Percentiles rank a stretch among this genome's conserved stretches.
These are phyloP conservation scores for Pichia membranifaciens DNA, from an alignment of 805 yeast genomes.

Conservation along the genomic window DNA sequence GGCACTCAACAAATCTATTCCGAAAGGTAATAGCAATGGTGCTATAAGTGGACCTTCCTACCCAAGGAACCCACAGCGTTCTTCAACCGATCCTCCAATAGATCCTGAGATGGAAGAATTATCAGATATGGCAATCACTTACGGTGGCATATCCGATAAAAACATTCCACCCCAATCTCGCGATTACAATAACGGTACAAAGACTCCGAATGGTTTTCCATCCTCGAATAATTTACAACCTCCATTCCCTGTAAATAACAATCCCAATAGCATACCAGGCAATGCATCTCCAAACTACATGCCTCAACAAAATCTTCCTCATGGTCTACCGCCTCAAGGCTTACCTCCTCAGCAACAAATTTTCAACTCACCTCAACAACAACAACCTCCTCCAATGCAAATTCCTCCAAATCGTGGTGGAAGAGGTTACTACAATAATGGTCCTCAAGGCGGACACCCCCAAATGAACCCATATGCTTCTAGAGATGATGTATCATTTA, in stretches of 20 bases:
- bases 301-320: slow-evolving; percentile 29
- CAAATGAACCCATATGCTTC: slow-evolving; percentile 8
- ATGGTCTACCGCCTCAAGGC: slow-evolving; percentile 32
- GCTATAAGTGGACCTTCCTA: slow-evolving; percentile 13
- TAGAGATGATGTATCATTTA: slow-evolving; percentile 22
- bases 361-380: slow-evolving; percentile 18
- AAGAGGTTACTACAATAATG: neutral
- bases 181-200: slow-evolving; percentile 11
- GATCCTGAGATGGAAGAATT: slow-evolving; percentile 30
- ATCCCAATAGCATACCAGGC: slow-evolving; percentile 10
- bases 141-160: slow-evolving; percentile 25
- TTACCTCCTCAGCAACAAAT: slow-evolving; percentile 28
- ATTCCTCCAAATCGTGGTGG: slow-evolving; percentile 8
- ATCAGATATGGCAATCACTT: slow-evolving; percentile 28
- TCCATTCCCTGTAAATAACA: slow-evolving; percentile 13
- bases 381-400: slow-evolving; percentile 11
- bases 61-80: slow-evolving; percentile 9
- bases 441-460: slow-evolving; percentile 2
- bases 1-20: neutral
- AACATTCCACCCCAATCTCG: slow-evolving; percentile 16
- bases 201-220: slow-evolving; percentile 15
- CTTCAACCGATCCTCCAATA: slow-evolving; percentile 18
- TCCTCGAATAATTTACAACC: slow-evolving; percentile 18
- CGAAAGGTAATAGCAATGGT: neutral
- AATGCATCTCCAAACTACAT: slow-evolving; percentile 25